Evolutionary conservation across 345 rosid species (phyloP).

Genomic region (Brassica carinata): DNA sequence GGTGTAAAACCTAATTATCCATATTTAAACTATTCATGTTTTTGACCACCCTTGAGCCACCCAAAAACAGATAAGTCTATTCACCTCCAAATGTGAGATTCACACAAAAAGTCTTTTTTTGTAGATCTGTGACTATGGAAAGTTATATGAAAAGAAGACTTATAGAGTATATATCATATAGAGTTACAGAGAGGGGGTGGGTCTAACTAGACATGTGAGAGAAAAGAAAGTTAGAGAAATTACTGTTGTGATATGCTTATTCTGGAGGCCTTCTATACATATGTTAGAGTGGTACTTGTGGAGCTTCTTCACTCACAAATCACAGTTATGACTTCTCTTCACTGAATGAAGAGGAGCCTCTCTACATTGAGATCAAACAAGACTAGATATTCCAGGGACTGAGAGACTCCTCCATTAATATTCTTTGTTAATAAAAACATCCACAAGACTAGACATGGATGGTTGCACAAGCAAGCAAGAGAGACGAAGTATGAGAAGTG

Average conservation of each 20-base stretch:
- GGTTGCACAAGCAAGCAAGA: conserved; percentile 43
- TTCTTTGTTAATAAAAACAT: conserved; percentile 1
- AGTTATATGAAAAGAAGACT: too few relatives aligned
- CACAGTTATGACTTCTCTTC: conserved; percentile 17
- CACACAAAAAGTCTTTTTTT: too few relatives aligned
- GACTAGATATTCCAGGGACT: neutral
- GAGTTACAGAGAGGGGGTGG: too few relatives aligned
- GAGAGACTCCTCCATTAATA: conserved; percentile 14
- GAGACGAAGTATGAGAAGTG: conserved; percentile 14
- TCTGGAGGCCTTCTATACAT: conserved; percentile 21
- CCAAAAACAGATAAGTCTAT: too few relatives aligned
- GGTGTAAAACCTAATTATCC: too few relatives aligned
- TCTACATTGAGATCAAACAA: conserved; percentile 13
- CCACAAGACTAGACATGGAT: conserved; percentile 26
- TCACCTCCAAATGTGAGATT: too few relatives aligned
- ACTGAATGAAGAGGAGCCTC: conserved; percentile 35
- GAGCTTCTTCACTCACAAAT: conserved; percentile 32
- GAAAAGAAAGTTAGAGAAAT: conserved; percentile 10
- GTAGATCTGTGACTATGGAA: too few relatives aligned
- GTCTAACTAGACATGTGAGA: conserved; percentile 17
- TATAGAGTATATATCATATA: too few relatives aligned
- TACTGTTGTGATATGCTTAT: conserved; percentile 23
- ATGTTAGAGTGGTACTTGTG: conserved; percentile 17
- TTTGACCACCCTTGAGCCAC: too few relatives aligned
- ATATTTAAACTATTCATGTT: too few relatives aligned